phyloP scores from a whole-genome alignment of 2,329 filamentous ascomycete genomes.

The Microdochium bolleyi region DNA sequence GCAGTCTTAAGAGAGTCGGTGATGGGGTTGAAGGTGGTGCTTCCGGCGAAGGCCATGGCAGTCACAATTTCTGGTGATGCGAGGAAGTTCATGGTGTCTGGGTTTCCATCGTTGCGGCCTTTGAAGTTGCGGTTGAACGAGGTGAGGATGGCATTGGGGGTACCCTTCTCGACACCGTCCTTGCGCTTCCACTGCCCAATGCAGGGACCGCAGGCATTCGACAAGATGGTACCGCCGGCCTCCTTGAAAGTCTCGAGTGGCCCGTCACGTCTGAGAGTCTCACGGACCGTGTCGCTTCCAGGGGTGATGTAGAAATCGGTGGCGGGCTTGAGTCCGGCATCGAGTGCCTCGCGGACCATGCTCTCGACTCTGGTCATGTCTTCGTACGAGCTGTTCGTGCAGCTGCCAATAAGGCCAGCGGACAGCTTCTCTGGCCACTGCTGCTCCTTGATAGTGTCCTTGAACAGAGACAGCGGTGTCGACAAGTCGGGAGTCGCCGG shows the following conservation, averaged over 20 bases:
- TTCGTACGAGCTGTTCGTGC: slow-evolving; percentile 97
- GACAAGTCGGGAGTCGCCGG: slow-evolving; percentile 95
- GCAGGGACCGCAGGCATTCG: slow-evolving; percentile 91
- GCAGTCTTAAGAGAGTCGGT: slow-evolving; percentile 78
- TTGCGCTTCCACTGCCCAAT: slow-evolving; percentile 94
- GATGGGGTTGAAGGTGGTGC: slow-evolving; percentile 92
- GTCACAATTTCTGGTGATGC: slow-evolving; percentile 95
- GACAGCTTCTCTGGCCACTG: slow-evolving; percentile 88
- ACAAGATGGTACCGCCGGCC: slow-evolving; percentile 82
- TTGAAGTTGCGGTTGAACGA: slow-evolving; percentile 99
- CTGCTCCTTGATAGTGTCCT: slow-evolving; percentile 73
- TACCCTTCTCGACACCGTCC: slow-evolving; percentile 76
- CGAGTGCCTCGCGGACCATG: slow-evolving; percentile 82
- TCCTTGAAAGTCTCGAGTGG: slow-evolving; percentile 79
- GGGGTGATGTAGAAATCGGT: slow-evolving; percentile 94
- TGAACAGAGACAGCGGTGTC: slow-evolving; percentile 85
- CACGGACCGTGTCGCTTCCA: slow-evolving; percentile 92
- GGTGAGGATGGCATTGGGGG: slow-evolving; percentile 87
- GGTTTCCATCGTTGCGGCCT: slow-evolving; percentile 93
- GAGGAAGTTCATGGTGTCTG: slow-evolving; percentile 96
- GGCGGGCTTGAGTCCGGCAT: slow-evolving; percentile 83
- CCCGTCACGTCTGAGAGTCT: slow-evolving; percentile 82
- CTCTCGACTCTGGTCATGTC: slow-evolving; percentile 96
- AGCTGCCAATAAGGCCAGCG: slow-evolving; percentile 91
- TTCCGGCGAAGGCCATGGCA: slow-evolving; percentile 87